Evolutionary conservation across 352 stramenopile genomes (phyloP), one percentile per base, ranked within the genome.

Genomic region (Globisporangium echinulatum): DNA sequence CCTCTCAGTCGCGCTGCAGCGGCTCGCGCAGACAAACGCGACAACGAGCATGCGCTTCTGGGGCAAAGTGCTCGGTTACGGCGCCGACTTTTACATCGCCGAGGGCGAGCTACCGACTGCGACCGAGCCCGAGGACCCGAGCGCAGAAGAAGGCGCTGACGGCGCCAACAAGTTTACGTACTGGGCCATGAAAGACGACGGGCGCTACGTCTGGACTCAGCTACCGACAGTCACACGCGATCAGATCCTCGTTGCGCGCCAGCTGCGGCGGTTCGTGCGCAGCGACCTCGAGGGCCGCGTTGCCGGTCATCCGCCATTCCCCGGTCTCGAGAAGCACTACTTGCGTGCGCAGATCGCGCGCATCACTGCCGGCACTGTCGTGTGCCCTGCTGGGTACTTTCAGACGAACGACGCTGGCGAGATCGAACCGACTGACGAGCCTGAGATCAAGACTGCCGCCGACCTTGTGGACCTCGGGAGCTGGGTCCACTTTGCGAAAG

Each of bases 161-260:
- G 90, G 90, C 5, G 75, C 64, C 38, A 97, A 97, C 70, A 93
- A 92, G 59, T 89, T 87, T 61, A 96, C 87, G 11, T 97, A 96
- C 67, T 97, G 85, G 86, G 87, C 84, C 3, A 85, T 92, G 79
- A 85, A 86, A 58, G 84, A 90, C 65, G 71, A 91, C 48, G 79
- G 80, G n/a, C 58, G 47, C 46, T 93, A 90, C 64, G 64, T 85
- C 49, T 97, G 90, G 91, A 68, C 80, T 5, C 79, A 92, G 56
- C 66, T 97, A 33, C 87, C 87, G 6, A 81, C 70, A 36, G 85
- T 96, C 8, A 81, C 64, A 10, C 70, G 76, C 13, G 76, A 88
- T 2, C 86, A 96, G 49, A 88, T 97, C 54, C 63, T 93, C 13
- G 75, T 72, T 5, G 82, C 88, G 6, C 70, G 90, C 33, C 77